Conservation (phyloP, 2,329 filamentous ascomycete genomes). For the Curvularia hawaiiensis region DNA sequence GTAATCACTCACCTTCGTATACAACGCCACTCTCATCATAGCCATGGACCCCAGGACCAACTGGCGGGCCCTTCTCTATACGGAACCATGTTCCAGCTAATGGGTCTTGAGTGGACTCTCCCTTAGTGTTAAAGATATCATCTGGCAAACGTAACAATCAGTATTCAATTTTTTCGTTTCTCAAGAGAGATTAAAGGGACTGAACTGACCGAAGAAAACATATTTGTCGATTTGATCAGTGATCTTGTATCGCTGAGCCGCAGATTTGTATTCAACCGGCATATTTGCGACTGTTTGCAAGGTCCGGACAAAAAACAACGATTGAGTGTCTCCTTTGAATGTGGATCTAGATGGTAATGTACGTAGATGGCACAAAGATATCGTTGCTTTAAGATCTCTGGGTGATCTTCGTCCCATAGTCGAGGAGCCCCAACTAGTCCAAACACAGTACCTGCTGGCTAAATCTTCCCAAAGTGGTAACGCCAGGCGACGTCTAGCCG, state of each 20-base stretch:
- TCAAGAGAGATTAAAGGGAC: no score
- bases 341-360: not conserved
- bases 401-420: not conserved
- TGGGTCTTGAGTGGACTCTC: not conserved
- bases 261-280: not conserved
- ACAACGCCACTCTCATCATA: slow-evolving; percentile 2
- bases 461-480: not conserved
- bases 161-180: no score
- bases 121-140: not conserved
- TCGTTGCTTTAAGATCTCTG: not conserved
- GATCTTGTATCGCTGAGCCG: not conserved
- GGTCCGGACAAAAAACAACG: not conserved
- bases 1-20: not conserved
- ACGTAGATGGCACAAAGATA: not conserved
- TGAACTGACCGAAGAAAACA: not conserved
- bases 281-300: not conserved
- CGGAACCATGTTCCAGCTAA: not conserved
- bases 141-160: not conserved
- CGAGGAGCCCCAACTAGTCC: not conserved
- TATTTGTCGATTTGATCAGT: not conserved
- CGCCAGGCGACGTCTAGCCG: not conserved
- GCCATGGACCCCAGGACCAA: not conserved
- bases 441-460: not conserved
- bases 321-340: not conserved
- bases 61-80: not conserved